Percentiles rank a stretch among this genome's conserved stretches.
Evolutionary conservation across 306 rosid species (phyloP).

Genomic region (Adenanthera pavonina): DNA sequence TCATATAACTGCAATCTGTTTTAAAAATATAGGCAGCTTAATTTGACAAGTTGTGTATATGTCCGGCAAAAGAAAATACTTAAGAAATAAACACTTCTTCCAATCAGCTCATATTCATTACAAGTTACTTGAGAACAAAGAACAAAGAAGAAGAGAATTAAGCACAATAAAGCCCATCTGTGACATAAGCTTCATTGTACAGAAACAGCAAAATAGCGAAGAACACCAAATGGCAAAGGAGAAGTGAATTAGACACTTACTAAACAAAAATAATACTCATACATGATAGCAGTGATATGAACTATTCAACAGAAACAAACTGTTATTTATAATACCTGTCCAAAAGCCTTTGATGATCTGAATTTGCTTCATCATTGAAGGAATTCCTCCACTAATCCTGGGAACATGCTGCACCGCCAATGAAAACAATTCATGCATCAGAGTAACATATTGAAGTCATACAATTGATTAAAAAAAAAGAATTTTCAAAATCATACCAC

Average conservation of each 20-base stretch:
- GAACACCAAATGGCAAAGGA: background rate
- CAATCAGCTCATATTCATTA: constrained; percentile 8
- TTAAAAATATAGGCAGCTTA: constrained; percentile 29
- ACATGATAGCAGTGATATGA: constrained; percentile 23
- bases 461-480: constrained; percentile 19
- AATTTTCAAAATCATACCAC: constrained; percentile 19
- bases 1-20: constrained; percentile 75
- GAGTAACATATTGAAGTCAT: constrained; percentile 1
- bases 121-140: constrained; percentile 10
- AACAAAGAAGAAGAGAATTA: background rate
- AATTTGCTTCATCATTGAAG: constrained; percentile 87
- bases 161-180: constrained; percentile 11
- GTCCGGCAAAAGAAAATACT: constrained; percentile 29
- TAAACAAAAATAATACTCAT: constrained; percentile 3
- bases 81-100: constrained; percentile 29
- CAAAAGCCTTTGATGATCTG: constrained; percentile 90
- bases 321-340: constrained; percentile 62
- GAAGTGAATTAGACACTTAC: background rate
- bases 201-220: background rate
- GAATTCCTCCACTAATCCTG: constrained; percentile 89
- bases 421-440: background rate
- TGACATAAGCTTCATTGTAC: constrained; percentile 7
- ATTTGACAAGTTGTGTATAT: constrained; percentile 30
- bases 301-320: constrained; percentile 16
- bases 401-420: constrained; percentile 77